phyloP scores from a whole-genome alignment of 345 rosid genomes.

The rapeseed (Brassica napus) region Da-Ae NC_063451.1:44811501-44812000 shows the following conservation, averaged over 20 bases:
- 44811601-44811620: conserved; percentile 41
- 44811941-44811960: conserved; percentile 51
- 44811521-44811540: conserved; percentile 77
- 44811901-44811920: conserved; percentile 45
- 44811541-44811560: conserved; percentile 71
- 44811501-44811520: conserved; percentile 91
- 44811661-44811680: conserved; percentile 60
- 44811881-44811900: conserved; percentile 63
- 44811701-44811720: conserved; percentile 79
- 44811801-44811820: conserved; percentile 65
- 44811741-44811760: conserved; percentile 84
- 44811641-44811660: conserved; percentile 77
- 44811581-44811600: conserved; percentile 52
- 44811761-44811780: conserved; percentile 95
- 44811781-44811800: conserved; percentile 76
- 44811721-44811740: conserved; percentile 64
- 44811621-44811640: conserved; percentile 80
- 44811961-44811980: conserved; percentile 63
- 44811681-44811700: conserved; percentile 68
- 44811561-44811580: conserved; percentile 63
- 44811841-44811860: conserved; percentile 94
- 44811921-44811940: conserved; percentile 51
- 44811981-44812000: conserved; percentile 54
- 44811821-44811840: conserved; percentile 84
- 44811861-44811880: conserved; percentile 73